phyloP scores from a whole-genome alignment of 2,329 filamentous ascomycete species.

The Aspergillus niger region DNA sequence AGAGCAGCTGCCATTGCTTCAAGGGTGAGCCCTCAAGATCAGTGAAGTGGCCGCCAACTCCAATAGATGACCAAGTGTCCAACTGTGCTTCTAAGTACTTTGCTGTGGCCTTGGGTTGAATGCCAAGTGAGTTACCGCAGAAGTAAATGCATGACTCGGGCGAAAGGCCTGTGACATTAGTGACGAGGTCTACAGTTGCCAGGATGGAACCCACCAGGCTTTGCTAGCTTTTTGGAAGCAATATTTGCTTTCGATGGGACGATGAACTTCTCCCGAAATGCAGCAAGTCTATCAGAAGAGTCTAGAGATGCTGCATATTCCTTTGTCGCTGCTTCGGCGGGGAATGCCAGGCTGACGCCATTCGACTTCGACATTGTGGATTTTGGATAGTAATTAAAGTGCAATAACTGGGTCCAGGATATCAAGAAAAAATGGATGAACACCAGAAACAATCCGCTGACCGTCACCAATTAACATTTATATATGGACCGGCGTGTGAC shows the following conservation, averaged over 20 bases:
- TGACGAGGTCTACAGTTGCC: not conserved
- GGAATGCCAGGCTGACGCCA: slow-evolving; percentile 31
- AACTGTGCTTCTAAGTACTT: slow-evolving; percentile 70
- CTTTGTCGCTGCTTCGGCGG: slow-evolving; percentile 32
- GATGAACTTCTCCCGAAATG: slow-evolving; percentile 70
- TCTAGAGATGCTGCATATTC: slow-evolving; percentile 57
- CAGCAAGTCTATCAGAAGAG: slow-evolving; percentile 59
- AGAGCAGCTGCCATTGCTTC: slow-evolving; percentile 73
- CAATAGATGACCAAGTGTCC: slow-evolving; percentile 79
- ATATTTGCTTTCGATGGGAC: slow-evolving; percentile 75
- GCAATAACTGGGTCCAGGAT: not conserved
- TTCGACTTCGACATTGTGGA: slow-evolving; percentile 18
- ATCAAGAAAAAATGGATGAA: not conserved
- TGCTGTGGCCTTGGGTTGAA: slow-evolving; percentile 71
- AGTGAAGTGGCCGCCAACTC: slow-evolving; percentile 79
- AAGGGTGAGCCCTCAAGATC: slow-evolving; percentile 67
- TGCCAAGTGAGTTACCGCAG: slow-evolving; percentile 83
- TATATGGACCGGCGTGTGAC: not conserved
- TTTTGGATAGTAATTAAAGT: not conserved
- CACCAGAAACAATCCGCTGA: not conserved
- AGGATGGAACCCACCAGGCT: slow-evolving; percentile 30
- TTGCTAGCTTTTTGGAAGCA: slow-evolving; percentile 61
- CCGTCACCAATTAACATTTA: not conserved
- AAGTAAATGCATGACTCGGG: slow-evolving; percentile 65
- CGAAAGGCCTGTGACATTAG: slow-evolving; percentile 34